These are phyloP conservation scores for Lobulomyces angularis DNA, from an alignment of 192 early-diverging fungal species.

Conservation along the genomic window DNA sequence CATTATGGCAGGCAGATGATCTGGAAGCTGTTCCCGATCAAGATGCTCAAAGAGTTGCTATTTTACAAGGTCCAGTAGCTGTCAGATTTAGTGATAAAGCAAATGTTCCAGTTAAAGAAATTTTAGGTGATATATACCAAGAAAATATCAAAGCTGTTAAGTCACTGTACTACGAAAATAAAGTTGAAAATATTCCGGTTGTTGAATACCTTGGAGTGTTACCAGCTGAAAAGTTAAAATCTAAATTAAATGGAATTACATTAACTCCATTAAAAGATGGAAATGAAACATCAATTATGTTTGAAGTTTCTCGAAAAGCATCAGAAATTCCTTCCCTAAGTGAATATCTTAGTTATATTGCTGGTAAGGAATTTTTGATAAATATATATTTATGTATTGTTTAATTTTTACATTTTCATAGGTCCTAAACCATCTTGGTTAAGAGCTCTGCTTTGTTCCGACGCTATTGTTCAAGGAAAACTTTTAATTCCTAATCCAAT, in stretches of 20 bases:
- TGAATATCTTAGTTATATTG: slow-evolving; percentile 61
- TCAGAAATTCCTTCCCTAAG: slow-evolving; percentile 37
- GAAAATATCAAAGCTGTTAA: slow-evolving; percentile 64
- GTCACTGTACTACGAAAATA: slow-evolving; percentile 51
- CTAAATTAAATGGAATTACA: slow-evolving; percentile 26
- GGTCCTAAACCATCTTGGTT: slow-evolving; percentile 53
- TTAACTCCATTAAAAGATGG: slow-evolving; percentile 24
- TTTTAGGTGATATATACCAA: slow-evolving; percentile 72
- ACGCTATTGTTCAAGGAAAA: slow-evolving; percentile 66
- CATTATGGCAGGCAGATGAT: slow-evolving; percentile 80
- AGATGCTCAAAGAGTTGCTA: slow-evolving; percentile 70
- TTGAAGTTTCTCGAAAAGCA: slow-evolving; percentile 41
- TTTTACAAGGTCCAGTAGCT: slow-evolving; percentile 83
- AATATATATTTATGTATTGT: slow-evolving; percentile 1
- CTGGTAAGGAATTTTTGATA: slow-evolving; percentile 40
- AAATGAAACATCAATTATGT: slow-evolving; percentile 31
- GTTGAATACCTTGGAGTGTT: slow-evolving; percentile 65
- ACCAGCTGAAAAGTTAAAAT: slow-evolving; percentile 15
- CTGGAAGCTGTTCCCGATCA: slow-evolving; percentile 69
- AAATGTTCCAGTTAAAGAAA: slow-evolving; percentile 79
- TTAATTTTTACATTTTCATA: not conserved
- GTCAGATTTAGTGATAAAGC: slow-evolving; percentile 55
- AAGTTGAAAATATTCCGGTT: slow-evolving; percentile 53
- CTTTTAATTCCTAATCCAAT: slow-evolving; percentile 30
- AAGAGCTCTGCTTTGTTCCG: slow-evolving; percentile 64